Percentiles rank a stretch among this genome's conserved stretches.
Evolutionary conservation across 2,329 filamentous ascomycete genomes (phyloP).

Genomic region (Fusarium newnesense): DNA sequence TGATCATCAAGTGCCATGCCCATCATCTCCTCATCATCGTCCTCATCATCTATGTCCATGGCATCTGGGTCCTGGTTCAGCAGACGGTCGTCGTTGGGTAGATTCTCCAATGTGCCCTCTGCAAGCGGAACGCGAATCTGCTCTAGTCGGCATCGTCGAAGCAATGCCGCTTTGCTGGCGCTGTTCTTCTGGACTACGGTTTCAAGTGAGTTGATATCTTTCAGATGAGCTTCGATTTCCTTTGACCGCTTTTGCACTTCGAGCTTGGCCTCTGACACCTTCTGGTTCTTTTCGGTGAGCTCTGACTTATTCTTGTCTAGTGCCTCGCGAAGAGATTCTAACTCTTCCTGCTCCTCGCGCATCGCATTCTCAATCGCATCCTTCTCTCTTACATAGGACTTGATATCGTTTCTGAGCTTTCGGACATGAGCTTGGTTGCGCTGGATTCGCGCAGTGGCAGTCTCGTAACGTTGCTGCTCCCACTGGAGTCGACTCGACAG

Average conservation of each 20-base stretch:
- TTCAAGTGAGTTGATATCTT: slow-evolving; percentile 82
- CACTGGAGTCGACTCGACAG: slow-evolving; percentile 71
- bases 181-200: slow-evolving; percentile 87
- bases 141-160: slow-evolving; percentile 92
- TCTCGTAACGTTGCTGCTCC: slow-evolving; percentile 63
- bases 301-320: slow-evolving; percentile 75
- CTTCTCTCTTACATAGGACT: slow-evolving; percentile 77
- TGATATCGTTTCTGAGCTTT: slow-evolving; percentile 75
- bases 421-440: slow-evolving; percentile 73
- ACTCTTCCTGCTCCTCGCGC: slow-evolving; percentile 77
- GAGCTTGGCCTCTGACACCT: slow-evolving; percentile 79
- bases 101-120: slow-evolving; percentile 80
- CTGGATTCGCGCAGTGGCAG: slow-evolving; percentile 75
- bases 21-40: slow-evolving; percentile 69
- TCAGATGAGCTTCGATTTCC: slow-evolving; percentile 78
- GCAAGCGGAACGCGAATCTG: slow-evolving; percentile 87
- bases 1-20: slow-evolving; percentile 82
- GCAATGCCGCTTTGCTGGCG: slow-evolving; percentile 82
- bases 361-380: slow-evolving; percentile 78
- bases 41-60: slow-evolving; percentile 92
- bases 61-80: slow-evolving; percentile 82
- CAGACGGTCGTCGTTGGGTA: slow-evolving; percentile 88
- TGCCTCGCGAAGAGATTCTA: slow-evolving; percentile 78
- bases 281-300: slow-evolving; percentile 75
- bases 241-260: slow-evolving; percentile 87